A percentile compares a stretch with the other conserved stretches of the same genome.
phyloP scores from a whole-genome alignment of 1,284 basidiomycete genomes.

The Lentinus polychrous region DNA sequence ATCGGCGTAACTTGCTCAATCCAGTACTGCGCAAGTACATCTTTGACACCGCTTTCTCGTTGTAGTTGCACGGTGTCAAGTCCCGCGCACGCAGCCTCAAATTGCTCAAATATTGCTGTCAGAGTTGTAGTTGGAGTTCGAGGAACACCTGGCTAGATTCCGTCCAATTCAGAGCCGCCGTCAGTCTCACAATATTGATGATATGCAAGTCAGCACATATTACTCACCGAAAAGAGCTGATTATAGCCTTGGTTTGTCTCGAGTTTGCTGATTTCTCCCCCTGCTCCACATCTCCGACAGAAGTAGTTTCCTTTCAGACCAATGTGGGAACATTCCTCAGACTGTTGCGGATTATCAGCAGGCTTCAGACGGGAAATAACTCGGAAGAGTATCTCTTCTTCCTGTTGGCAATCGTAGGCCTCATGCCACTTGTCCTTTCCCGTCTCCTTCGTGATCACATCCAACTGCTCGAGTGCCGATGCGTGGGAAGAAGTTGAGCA shows the following conservation, averaged over 20 bases:
- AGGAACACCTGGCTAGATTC: not conserved
- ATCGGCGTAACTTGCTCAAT: slow-evolving; percentile 22
- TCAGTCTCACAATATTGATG: not conserved
- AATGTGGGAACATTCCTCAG: slow-evolving; percentile 33
- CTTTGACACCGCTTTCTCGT: slow-evolving; percentile 29
- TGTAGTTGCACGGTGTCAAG: slow-evolving; percentile 14
- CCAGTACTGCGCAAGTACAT: slow-evolving; percentile 27
- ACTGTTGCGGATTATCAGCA: slow-evolving; percentile 38
- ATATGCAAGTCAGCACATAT: no score
- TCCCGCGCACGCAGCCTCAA: slow-evolving; percentile 15
- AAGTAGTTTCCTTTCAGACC: slow-evolving; percentile 29
- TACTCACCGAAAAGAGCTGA: slow-evolving; percentile 20
- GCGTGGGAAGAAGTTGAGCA: slow-evolving; percentile 28
- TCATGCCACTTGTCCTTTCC: slow-evolving; percentile 7
- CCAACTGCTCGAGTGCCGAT: slow-evolving; percentile 21
- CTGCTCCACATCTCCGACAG: slow-evolving; percentile 22
- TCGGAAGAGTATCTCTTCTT: slow-evolving; percentile 25
- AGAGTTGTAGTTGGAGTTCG: slow-evolving; percentile 18
- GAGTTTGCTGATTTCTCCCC: slow-evolving; percentile 18
- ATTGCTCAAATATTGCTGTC: slow-evolving; percentile 16
- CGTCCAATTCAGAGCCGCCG: no score
- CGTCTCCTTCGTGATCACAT: not conserved
- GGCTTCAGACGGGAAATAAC: slow-evolving; percentile 26
- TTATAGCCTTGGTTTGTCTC: slow-evolving; percentile 24
- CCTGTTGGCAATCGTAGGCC: slow-evolving; percentile 25